These are phyloP conservation scores for Lichtheimia ramosa DNA, from an alignment of 371 early-diverging fungal species.

Conservation along the genomic window DNA sequence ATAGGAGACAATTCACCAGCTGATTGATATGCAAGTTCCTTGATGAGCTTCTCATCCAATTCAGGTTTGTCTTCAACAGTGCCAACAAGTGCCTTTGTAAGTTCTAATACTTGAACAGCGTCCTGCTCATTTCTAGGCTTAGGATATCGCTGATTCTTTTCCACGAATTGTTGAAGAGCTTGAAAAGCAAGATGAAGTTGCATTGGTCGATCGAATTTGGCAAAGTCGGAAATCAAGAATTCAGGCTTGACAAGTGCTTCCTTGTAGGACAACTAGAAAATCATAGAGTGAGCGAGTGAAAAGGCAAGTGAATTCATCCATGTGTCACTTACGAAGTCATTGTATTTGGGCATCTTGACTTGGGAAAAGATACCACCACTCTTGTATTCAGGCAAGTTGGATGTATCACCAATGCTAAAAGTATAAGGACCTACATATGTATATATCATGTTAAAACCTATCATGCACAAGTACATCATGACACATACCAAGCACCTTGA, in stretches of 20 bases:
- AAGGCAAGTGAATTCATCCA: neutral
- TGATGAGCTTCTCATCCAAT: conserved; percentile 84
- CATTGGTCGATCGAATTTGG: conserved; percentile 94
- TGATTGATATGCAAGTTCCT: conserved; percentile 86
- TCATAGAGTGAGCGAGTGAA: neutral
- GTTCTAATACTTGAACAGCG: conserved; percentile 60
- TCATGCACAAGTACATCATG: neutral
- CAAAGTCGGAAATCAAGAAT: conserved; percentile 90
- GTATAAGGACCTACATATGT: conserved; percentile 84
- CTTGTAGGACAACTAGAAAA: conserved; percentile 61
- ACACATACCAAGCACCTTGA: conserved; percentile 74
- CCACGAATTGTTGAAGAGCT: conserved; percentile 80
- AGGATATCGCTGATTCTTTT: conserved; percentile 56
- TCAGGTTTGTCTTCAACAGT: conserved; percentile 67
- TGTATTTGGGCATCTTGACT: conserved; percentile 86
- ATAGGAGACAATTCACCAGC: conserved; percentile 95
- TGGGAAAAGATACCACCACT: conserved; percentile 92
- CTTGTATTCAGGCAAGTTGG: conserved; percentile 69
- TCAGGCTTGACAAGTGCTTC: conserved; percentile 86
- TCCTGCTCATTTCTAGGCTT: conserved; percentile 66
- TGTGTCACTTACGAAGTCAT: conserved; percentile 74
- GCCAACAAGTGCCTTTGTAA: conserved; percentile 53
- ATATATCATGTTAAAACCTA: neutral
- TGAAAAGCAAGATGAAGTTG: conserved; percentile 93
- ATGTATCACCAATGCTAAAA: conserved; percentile 93